phyloP scores from a whole-genome alignment of 2,329 filamentous ascomycete species.

The Plectosphaerella sp. region DNA sequence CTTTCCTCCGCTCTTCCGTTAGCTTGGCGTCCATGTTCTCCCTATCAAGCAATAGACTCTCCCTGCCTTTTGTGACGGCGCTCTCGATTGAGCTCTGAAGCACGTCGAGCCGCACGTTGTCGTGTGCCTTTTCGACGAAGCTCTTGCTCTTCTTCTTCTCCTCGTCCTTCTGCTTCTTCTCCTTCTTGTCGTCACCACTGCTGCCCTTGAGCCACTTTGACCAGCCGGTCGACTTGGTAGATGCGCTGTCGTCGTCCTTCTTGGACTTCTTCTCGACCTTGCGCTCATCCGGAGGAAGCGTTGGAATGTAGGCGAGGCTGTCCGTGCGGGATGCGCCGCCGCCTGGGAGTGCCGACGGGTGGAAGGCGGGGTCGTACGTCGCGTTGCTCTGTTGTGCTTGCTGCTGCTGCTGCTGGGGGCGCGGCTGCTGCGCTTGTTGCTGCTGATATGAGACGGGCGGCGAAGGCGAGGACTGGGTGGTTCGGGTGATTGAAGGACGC shows the following conservation, averaged over 20 bases:
- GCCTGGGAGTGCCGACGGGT: slow-evolving; percentile 66
- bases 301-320: slow-evolving; percentile 75
- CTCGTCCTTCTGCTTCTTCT: slow-evolving; percentile 46
- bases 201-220: slow-evolving; percentile 85
- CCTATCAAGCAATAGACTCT: slow-evolving; percentile 80
- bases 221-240: slow-evolving; percentile 72
- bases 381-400: slow-evolving; percentile 15
- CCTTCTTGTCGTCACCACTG: slow-evolving; percentile 64
- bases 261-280: slow-evolving; percentile 71
- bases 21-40: slow-evolving; percentile 67
- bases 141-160: slow-evolving; percentile 65
- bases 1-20: slow-evolving; percentile 79
- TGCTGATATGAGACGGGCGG: slow-evolving; percentile 5
- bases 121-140: slow-evolving; percentile 57
- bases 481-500: slow-evolving; percentile 30
- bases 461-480: slow-evolving; percentile 13
- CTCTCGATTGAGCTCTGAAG: slow-evolving; percentile 83
- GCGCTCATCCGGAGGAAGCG: slow-evolving; percentile 63
- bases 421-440: slow-evolving; percentile 9
- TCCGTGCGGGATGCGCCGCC: slow-evolving; percentile 67
- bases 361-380: slow-evolving; percentile 59
- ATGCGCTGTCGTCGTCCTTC: slow-evolving; percentile 62
- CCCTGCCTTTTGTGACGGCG: slow-evolving; percentile 60
- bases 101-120: slow-evolving; percentile 79
- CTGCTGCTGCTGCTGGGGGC: background rate